Evolutionary conservation across 1,139 yeast species (phyloP), one percentile per base, ranked within the genome.

Genomic region (Pichia sp.): DNA sequence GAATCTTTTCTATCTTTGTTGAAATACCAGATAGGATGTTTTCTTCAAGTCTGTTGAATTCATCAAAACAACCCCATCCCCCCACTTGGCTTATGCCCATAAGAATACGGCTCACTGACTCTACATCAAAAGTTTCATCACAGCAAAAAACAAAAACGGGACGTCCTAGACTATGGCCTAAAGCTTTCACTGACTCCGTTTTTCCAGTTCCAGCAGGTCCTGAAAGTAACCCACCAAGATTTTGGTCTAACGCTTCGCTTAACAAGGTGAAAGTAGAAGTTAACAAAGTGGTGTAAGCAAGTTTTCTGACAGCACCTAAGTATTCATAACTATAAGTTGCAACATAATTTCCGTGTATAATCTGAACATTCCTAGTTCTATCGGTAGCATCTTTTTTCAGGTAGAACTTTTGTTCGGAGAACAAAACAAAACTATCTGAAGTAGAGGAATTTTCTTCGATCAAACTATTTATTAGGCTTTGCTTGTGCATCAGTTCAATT

Each of bases 151-250:
- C 96, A 10, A 87, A 68, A 0, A 91, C 97, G 80, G 84, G 81
- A 59, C 83, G 79, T 9, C 98, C 99, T 12, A 93, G 71, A 48
- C 81, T 83, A 49, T 83, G 83, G 1, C 96, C 97, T 34, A 92
- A 74, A 0, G 96, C 89, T 66, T 93, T 93, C 27, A 92, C 79
- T 0, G 96, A 79, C 66, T 93, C 99, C 0, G 99, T 93, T 67
- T 93, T 92, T 62, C 98, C 99, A 0, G 98, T 93, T 50, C 98
- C 99, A 3, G 99, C 97, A 1, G 99, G 98, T 0, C 99, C 99
- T 70, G 86, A 84, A 0, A 96, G 89, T 1, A 96, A 86, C 0
- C 96, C 96, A n/a, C 98, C 98, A 14, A 84, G 73, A 45, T 79
- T 79, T 61, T 84, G 90, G 41, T 80, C 78, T 31, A 91, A 68